Percentiles rank a stretch among this genome's conserved stretches.
Conservation (phyloP, 2,329 filamentous ascomycete genomes). For the Zasmidium citrigriseum region DNA sequence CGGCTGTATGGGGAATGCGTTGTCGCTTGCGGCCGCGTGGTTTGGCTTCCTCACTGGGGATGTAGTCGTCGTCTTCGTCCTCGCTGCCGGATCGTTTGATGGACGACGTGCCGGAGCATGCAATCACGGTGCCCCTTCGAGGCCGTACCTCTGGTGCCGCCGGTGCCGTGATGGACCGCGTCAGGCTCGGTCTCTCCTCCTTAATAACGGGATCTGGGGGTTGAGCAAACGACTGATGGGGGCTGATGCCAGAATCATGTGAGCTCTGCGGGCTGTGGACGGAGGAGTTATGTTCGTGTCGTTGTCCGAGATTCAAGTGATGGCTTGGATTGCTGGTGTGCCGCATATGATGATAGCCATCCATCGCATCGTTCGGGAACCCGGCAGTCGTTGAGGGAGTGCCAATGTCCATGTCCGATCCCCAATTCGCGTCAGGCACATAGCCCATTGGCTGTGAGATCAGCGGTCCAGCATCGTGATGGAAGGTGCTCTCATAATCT, state of each 20-base stretch:
- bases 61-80: conserved; percentile 33
- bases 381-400: conserved; percentile 29
- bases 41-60: conserved; percentile 22
- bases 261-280: conserved; percentile 28
- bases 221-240: conserved; percentile 14
- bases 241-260: conserved; percentile 19
- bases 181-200: conserved; percentile 26
- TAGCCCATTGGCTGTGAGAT: conserved; percentile 29
- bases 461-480: conserved; percentile 20
- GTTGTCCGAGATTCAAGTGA: conserved; percentile 20
- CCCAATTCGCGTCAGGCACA: conserved; percentile 26
- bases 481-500: conserved; percentile 23
- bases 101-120: conserved; percentile 14
- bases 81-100: conserved; percentile 30
- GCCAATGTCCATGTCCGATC: conserved; percentile 31
- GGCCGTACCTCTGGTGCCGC: conserved; percentile 19
- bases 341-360: conserved; percentile 25
- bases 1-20: conserved; percentile 39
- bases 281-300: conserved; percentile 18
- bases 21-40: conserved; percentile 34
- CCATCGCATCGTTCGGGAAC: conserved; percentile 24
- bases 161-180: conserved; percentile 29
- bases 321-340: conserved; percentile 18
- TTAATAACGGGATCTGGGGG: conserved; percentile 13
- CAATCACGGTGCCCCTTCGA: conserved; percentile 13